Evolutionary conservation across 2,329 filamentous ascomycete species (phyloP).

Genomic region (Xylaria sp.): DNA sequence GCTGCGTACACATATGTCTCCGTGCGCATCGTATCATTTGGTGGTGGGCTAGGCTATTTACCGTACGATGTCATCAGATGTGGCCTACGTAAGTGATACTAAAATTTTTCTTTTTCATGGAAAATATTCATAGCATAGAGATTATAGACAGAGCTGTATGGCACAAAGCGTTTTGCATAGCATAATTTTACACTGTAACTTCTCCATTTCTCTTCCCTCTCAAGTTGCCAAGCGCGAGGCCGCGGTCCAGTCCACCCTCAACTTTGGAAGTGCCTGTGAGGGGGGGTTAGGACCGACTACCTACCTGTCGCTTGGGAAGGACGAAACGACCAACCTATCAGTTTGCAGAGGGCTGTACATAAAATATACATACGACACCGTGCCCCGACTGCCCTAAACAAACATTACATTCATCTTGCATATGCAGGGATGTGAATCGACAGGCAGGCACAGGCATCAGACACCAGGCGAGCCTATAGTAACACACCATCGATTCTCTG

Average conservation of each 20-base stretch:
- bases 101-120: too few relatives aligned
- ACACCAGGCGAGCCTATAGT: conserved; percentile 11
- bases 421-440: conserved; percentile 22
- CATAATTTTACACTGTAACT: too few relatives aligned
- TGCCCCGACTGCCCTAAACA: neutral
- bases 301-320: neutral
- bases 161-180: too few relatives aligned
- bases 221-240: neutral
- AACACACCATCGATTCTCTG: conserved; percentile 2
- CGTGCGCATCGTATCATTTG: neutral
- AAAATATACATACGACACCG: neutral
- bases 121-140: too few relatives aligned
- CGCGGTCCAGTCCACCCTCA: neutral
- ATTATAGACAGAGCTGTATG: too few relatives aligned
- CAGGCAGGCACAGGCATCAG: conserved; percentile 19
- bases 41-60: neutral
- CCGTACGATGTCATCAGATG: neutral
- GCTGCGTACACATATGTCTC: too few relatives aligned
- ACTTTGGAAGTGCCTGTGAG: neutral
- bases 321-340: neutral
- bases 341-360: too few relatives aligned
- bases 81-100: neutral
- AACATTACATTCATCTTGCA: conserved; percentile 17
- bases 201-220: too few relatives aligned
- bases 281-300: neutral